Evolutionary conservation across 1,284 basidiomycete genomes (phyloP).

Genomic region (Inonotus hispidus): DNA sequence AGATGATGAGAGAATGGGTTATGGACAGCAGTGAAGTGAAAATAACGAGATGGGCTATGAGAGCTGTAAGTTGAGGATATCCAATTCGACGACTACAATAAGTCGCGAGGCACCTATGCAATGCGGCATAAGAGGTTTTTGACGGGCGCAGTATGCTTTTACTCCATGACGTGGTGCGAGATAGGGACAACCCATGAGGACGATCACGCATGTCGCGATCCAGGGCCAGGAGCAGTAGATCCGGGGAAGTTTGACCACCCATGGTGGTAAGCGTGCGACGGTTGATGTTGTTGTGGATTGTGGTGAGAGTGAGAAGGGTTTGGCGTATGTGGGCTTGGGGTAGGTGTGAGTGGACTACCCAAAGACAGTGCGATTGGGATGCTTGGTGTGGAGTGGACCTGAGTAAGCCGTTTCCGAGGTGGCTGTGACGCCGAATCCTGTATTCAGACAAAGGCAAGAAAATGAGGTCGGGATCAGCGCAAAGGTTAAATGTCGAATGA

Average conservation of each 20-base stretch:
- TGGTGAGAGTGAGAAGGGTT: not conserved
- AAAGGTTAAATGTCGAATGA: not conserved
- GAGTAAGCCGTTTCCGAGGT: conserved; percentile 15
- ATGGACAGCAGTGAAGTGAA: too few species aligned
- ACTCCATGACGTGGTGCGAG: not conserved
- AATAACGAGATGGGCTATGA: too few species aligned
- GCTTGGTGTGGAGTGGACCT: not conserved
- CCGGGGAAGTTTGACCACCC: not conserved
- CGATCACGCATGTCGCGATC: not conserved
- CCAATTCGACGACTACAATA: too few species aligned
- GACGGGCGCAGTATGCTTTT: too few species aligned
- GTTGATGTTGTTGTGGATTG: not conserved
- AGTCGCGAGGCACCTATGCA: too few species aligned
- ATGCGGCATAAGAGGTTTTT: too few species aligned
- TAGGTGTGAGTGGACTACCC: not conserved
- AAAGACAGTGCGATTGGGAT: not conserved
- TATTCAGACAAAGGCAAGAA: not conserved
- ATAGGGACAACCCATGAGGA: not conserved
- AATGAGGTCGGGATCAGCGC: not conserved
- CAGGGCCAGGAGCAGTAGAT: not conserved
- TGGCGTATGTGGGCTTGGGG: not conserved
- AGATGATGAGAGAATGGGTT: too few species aligned
- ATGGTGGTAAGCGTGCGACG: not conserved
- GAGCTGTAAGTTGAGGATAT: too few species aligned
- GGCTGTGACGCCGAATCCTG: conserved; percentile 3